Base-by-base conservation (phyloP, 2,329 filamentous ascomycete species). In the Coccinonectria pachysandricola region DNA sequence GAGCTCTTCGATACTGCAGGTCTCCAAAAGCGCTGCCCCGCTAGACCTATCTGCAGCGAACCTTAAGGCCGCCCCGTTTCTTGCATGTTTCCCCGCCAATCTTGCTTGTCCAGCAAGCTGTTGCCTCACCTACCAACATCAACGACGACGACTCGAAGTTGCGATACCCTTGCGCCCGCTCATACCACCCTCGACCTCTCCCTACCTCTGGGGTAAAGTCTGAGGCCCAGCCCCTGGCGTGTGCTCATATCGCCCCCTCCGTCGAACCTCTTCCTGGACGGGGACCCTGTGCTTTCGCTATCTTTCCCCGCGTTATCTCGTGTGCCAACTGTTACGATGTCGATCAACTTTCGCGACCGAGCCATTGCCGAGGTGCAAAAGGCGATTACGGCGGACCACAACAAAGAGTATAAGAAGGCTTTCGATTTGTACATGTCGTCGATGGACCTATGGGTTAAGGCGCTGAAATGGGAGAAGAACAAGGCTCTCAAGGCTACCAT, bases 381-480 rank as follows among this genome's bases (percentile, higher is more conserved):
- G 60, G 91, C 91, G 43, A 96, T 98, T 64, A 87, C 94, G 55
- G 78, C 82, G 46, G 91, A 98, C 64, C 93, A 88, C 42, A 81
- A 83, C 23, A 87, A 85, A 53, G 85, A 96, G 54, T 98, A 98
- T 61, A 86, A 95, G 49, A 88, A 92, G 58, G 91, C 91, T 30
- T 96, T 96, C 57, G 83, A 94, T 53, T 71, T 81, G 37, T 98
- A 98, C 72, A 95, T 94, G 65, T 79, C 85, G 43, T 79, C 88
- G 26, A 81, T 98, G 45, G 88, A 98, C 61, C 75, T 96, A 32
- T 98, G 96, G 68, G 94, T 98, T 82, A 81, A 96, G 35, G 91
- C 91, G 17, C 71, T 98, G 34, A 98, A 98, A 68, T 98, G 88
- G 88, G 91, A 98, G 65, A 98, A 96, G 72, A 96, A 95, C 62